Base-by-base conservation (phyloP, 2,329 filamentous ascomycete species). In the Celoporthe dispersa region DNA sequence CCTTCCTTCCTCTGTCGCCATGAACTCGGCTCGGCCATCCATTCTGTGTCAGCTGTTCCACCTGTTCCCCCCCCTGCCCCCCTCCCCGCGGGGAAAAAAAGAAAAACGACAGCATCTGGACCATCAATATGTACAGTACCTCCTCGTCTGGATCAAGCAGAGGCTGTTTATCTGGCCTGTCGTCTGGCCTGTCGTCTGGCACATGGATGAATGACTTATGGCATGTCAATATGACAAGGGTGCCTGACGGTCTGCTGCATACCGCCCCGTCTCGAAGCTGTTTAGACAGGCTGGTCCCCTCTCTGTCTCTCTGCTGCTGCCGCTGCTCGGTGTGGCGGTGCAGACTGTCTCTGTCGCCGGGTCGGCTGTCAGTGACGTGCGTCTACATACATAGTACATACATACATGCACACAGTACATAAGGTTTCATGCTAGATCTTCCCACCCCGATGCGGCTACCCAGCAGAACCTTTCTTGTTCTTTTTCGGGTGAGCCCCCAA, bases 241-340 rank as follows among this genome's bases (percentile, higher is more conserved):
- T 12, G 37, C 7, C 37, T 9, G 37, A 8, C 6, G 37, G 37
- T 39, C 11, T 11, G 37, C 37, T 12, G 37, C 37, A 39, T 44
- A 6, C 4, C 41, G 41, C 22, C 41, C 41, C 7, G 41, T 44
- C 19, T 44, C 19, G 41, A 44, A 41, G 16, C 2, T 39, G 37
- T 12, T 11, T 11, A 39, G 11, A 12, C 37, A 39, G 12, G 37
- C 11, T 11, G 12, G 5, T 2, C 9, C 37, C 12, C 37, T 39
- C 37, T 39, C 37, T 44, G 39, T 41, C 39, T 41, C 39, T 41
- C 39, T 44, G 16, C 7, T 16, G 7, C 7, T 48, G 22, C 44
- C n/a, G 22, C 19, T 8, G 44, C 44, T 31, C 44, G 62, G 55
- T 71, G 69, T 68, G 69, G 69, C 69, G 57, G 69, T 71, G 69